phyloP scores from a whole-genome alignment of 73 alveolate species.

The Tetrahymena elliotti region DNA sequence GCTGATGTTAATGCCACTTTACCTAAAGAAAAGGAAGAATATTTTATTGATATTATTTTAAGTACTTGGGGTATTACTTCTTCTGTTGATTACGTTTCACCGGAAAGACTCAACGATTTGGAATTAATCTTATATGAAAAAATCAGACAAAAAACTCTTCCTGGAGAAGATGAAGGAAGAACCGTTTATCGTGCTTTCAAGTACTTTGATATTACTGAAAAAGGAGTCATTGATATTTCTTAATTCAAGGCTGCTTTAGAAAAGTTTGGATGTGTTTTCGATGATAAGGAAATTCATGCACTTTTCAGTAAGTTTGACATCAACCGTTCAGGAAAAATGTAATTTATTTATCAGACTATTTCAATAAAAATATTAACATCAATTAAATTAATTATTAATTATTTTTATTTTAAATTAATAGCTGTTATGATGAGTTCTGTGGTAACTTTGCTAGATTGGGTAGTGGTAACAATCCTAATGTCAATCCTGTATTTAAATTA shows the following conservation, averaged over 20 bases:
- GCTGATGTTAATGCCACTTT: conserved; percentile 77
- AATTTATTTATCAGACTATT: too few relatives aligned
- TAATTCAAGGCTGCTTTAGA: conserved; percentile 61
- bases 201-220: conserved; percentile 62
- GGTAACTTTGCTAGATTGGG: conserved; percentile 66
- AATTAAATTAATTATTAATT: too few relatives aligned
- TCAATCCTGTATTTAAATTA: conserved; percentile 66
- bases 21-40: conserved; percentile 80
- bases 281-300: conserved; percentile 59
- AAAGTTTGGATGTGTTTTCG: conserved; percentile 62
- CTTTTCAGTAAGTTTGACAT: conserved; percentile 60
- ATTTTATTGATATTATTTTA: conserved; percentile 54
- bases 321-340: conserved; percentile 57
- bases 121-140: conserved; percentile 63
- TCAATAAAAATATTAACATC: too few relatives aligned
- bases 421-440: conserved; percentile 69
- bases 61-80: conserved; percentile 65
- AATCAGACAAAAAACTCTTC: conserved; percentile 64
- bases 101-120: conserved; percentile 47
- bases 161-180: conserved; percentile 77
- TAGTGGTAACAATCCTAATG: conserved; percentile 74
- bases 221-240: conserved; percentile 48
- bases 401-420: neutral
- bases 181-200: conserved; percentile 57
- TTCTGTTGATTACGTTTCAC: conserved; percentile 57